These are phyloP conservation scores for Suhomyces emberorum DNA, from an alignment of 805 yeast species.

Conservation along the genomic window DNA sequence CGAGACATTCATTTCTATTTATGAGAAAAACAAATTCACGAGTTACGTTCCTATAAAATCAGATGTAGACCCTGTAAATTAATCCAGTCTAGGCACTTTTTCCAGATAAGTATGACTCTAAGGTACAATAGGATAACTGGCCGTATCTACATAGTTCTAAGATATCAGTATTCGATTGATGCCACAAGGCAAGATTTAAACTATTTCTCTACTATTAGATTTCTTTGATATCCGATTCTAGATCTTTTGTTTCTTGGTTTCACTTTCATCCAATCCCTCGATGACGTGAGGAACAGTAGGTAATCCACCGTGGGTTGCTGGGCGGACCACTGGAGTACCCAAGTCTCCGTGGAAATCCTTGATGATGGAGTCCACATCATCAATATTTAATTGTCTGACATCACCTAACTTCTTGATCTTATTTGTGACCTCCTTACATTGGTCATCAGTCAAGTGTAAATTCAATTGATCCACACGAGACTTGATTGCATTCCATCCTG, in stretches of 20 bases:
- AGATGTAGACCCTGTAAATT: no score
- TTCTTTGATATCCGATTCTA: background rate
- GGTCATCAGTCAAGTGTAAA: conserved; percentile 53
- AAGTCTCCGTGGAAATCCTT: conserved; percentile 50
- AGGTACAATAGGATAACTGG: no score
- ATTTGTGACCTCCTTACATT: conserved; percentile 52
- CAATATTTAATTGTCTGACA: conserved; percentile 56
- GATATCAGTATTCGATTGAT: no score
- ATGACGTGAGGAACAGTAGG: conserved; percentile 9
- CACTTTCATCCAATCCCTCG: conserved; percentile 10
- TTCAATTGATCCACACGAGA: conserved; percentile 60
- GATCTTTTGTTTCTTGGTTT: conserved; percentile 3
- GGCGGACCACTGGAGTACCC: conserved; percentile 28
- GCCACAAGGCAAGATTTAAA: no score
- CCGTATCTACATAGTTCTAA: no score
- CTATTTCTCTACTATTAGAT: no score
- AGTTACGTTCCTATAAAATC: no score
- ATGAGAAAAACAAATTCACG: no score
- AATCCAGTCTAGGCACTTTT: no score
- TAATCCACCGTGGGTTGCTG: conserved; percentile 9
- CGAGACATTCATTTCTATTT: no score
- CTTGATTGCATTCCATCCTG: conserved; percentile 64
- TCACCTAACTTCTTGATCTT: conserved; percentile 58
- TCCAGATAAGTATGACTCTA: no score
- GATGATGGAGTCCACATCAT: conserved; percentile 59